A percentile compares a stretch with the other conserved stretches of the same genome.
Evolutionary conservation across 2,329 filamentous ascomycete species (phyloP).

Genomic region (Ophiocordyceps unilateralis): DNA sequence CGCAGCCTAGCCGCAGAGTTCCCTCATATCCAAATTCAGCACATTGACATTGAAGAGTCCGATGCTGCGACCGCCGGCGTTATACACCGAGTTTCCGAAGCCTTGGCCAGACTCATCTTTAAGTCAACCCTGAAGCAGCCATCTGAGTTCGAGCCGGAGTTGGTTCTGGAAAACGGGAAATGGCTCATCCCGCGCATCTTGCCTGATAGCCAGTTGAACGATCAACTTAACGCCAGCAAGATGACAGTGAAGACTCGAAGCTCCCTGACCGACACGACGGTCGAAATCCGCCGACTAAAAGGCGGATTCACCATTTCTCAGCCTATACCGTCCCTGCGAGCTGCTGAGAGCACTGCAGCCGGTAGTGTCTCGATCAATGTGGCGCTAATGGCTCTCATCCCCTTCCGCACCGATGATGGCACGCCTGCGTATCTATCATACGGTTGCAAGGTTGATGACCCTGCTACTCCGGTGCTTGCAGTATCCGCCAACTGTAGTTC

Average conservation of each 20-base stretch:
- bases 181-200: conserved; percentile 1
- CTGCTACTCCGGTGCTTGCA: not conserved
- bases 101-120: conserved; percentile 1
- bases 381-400: not conserved
- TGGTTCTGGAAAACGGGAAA: not conserved
- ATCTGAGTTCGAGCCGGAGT: not conserved
- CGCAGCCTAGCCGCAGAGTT: conserved; percentile 1
- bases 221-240: conserved; percentile 1
- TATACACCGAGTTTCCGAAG: not conserved
- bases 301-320: not conserved
- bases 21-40: conserved; percentile 2
- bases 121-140: not conserved
- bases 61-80: not conserved
- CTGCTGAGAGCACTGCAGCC: not conserved
- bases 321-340: not conserved
- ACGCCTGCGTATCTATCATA: not conserved
- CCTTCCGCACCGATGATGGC: not conserved
- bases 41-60: conserved; percentile 1
- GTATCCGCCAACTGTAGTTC: not conserved
- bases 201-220: not conserved
- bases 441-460: not conserved
- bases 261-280: not conserved
- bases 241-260: not conserved
- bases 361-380: not conserved
- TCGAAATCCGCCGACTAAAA: not conserved